phyloP scores from a whole-genome alignment of 2,329 filamentous ascomycete genomes.

The Sporothrix sp. region DNA sequence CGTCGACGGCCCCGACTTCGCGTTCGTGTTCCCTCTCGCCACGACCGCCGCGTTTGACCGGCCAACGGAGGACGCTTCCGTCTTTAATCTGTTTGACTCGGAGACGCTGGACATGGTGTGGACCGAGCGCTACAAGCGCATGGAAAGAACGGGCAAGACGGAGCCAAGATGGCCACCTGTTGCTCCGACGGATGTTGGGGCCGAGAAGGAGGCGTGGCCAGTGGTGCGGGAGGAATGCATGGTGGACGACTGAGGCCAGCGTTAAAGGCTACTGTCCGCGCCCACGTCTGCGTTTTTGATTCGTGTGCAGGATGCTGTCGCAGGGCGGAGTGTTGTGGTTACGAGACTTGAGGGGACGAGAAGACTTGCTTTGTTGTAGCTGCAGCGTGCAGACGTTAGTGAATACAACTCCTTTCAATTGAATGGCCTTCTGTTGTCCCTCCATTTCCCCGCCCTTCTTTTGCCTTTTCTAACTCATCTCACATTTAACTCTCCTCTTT shows the following conservation, averaged over 20 bases:
- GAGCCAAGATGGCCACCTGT: background rate
- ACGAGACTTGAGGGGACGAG: too few species aligned
- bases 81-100: background rate
- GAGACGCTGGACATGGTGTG: background rate
- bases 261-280: background rate
- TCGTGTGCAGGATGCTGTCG: too few species aligned
- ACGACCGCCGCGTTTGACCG: background rate
- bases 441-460: too few species aligned
- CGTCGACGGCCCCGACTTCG: background rate
- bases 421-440: too few species aligned
- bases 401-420: too few species aligned
- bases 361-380: too few species aligned
- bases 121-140: background rate
- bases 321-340: too few species aligned
- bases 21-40: background rate
- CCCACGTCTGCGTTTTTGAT: too few species aligned
- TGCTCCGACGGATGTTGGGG: background rate
- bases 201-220: background rate
- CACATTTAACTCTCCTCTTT: too few species aligned
- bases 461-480: too few species aligned
- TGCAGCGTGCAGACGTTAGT: too few species aligned
- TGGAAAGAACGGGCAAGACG: background rate
- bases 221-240: background rate
- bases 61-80: background rate
- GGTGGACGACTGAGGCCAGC: background rate